Conservation (phyloP, 306 rosid species). For the Dalbergia cochinchinensis region DNA sequence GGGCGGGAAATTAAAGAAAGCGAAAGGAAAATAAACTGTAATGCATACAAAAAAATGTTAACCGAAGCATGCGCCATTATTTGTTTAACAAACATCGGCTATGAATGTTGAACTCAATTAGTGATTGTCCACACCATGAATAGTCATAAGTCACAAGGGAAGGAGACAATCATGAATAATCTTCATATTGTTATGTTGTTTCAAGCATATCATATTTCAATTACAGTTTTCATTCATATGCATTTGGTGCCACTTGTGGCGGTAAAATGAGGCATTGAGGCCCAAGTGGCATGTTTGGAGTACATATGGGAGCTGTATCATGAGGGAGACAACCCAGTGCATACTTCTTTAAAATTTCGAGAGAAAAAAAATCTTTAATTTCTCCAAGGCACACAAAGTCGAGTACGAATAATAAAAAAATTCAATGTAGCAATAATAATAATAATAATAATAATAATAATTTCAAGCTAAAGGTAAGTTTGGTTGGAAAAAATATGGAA, state of each 20-base stretch:
- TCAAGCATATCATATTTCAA: slow-evolving; percentile 1
- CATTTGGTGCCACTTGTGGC: background rate
- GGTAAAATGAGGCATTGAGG: background rate
- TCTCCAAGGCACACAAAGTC: no score
- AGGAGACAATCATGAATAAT: background rate
- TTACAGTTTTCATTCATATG: slow-evolving; percentile 2
- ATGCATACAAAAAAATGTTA: background rate
- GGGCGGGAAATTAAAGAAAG: background rate
- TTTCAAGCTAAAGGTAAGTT: no score
- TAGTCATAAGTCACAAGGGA: background rate
- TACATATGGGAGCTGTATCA: slow-evolving; percentile 12
- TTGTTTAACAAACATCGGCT: background rate
- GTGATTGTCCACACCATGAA: background rate
- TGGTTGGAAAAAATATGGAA: no score
- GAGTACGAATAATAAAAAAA: no score
- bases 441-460: no score
- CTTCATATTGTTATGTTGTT: background rate
- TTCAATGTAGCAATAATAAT: no score
- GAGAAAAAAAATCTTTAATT: no score
- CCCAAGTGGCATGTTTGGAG: background rate
- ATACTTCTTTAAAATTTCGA: no score
- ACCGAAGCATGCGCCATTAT: slow-evolving; percentile 1
- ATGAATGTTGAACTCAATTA: no score
- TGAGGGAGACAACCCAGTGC: no score
- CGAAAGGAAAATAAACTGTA: background rate